These are phyloP conservation scores for Monilinia aucupariae DNA, from an alignment of 2,329 filamentous ascomycete species.

Conservation along the genomic window DNA sequence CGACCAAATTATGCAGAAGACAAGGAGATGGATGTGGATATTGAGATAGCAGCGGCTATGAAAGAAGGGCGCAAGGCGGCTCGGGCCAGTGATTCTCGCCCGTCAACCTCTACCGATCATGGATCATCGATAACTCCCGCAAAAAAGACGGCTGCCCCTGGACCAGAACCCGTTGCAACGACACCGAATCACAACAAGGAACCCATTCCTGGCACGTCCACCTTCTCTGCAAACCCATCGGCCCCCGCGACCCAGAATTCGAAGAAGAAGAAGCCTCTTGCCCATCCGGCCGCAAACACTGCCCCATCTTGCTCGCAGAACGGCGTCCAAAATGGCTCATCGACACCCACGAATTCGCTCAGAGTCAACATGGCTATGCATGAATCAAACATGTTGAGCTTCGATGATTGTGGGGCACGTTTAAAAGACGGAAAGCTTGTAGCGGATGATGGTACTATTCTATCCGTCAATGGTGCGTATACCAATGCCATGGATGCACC, in stretches of 20 bases:
- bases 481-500: background rate
- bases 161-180: constrained; percentile 29
- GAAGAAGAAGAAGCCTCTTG: constrained; percentile 78
- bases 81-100: constrained; percentile 30
- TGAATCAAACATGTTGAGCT: constrained; percentile 84
- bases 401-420: constrained; percentile 63
- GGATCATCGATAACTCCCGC: constrained; percentile 27
- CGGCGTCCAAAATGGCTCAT: constrained; percentile 16
- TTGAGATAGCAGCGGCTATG: constrained; percentile 59
- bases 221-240: constrained; percentile 47
- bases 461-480: constrained; percentile 77
- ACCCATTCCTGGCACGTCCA: constrained; percentile 52
- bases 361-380: constrained; percentile 33
- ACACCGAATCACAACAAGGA: constrained; percentile 39
- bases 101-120: constrained; percentile 19
- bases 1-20: constrained; percentile 95
- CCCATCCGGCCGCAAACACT: constrained; percentile 24
- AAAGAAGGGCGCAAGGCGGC: constrained; percentile 55
- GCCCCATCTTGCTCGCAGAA: constrained; percentile 15
- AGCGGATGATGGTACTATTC: constrained; percentile 83
- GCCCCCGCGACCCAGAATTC: constrained; percentile 44
- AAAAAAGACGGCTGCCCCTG: constrained; percentile 39
- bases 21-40: constrained; percentile 84
- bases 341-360: constrained; percentile 19
- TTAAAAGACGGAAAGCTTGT: constrained; percentile 73